Base-by-base conservation (phyloP, 1,284 basidiomycete genomes). In the Ceratobasidium sp. region DNA sequence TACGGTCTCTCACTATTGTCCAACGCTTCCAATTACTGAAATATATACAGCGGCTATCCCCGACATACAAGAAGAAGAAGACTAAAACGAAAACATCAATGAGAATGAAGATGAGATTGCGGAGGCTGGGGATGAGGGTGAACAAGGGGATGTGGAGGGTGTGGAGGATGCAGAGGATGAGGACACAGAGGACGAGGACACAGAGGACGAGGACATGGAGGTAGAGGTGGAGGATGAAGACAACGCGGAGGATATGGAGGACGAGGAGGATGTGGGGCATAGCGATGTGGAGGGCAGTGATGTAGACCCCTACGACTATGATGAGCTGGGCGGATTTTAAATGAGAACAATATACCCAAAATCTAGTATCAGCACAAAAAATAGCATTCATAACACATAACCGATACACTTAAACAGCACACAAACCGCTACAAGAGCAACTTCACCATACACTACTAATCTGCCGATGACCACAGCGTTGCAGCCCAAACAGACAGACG, bases 261-360 rank as follows among this genome's bases (percentile, higher is more conserved):
- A n/a, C n/a, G 5, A 60, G 26, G 26, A 28, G 18, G 18, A 28
- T 60, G 56, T 9, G 56, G 56, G 2, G 18, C 26, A 60, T 10
- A 56, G 53, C 23, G 56, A 60, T 28, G 56, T 28, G 26, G 56
- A 60, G 26, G 56, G 26, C 39, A 28, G 9, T 9, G 18, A 60
- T 60, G 53, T 56, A 56, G 56, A 60, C n/a, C n/a, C n/a, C 39
- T 23, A 33, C 56, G 39, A 9, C 12, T 46, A 64, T 12, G 42
- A 64, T 15, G 63, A 64, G 44, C n/a, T 64, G n/a, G 44, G 63
- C n/a, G 63, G 63, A 26, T 64, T 64, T 23, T 64, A 13, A 64
- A 46, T 63, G n/a, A n/a, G n/a, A n/a, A n/a, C n/a, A n/a, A 18
- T 6, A 53, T 53, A 53, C 46, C 4, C 51, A 63, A 28, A 28